A percentile compares a stretch with the other conserved stretches of the same genome.
Evolutionary conservation across 768 basidiomycete genomes (phyloP).

Genomic region (Nidularia sp.): DNA sequence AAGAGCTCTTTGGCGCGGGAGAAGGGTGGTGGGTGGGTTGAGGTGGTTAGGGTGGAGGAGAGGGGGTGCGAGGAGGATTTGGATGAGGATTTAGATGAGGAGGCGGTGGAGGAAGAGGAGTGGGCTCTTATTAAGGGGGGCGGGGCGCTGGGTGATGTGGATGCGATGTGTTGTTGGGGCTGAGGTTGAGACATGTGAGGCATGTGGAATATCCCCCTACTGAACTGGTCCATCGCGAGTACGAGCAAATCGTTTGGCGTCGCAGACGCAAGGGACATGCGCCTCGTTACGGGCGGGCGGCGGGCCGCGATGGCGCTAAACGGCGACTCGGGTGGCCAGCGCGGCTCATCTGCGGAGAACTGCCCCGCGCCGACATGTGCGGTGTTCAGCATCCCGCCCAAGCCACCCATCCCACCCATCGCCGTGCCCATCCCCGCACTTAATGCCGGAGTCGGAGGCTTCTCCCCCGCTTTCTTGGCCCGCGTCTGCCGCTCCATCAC

Average conservation of each 20-base stretch:
- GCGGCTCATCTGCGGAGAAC: slow-evolving; percentile 32
- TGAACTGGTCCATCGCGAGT: slow-evolving; percentile 67
- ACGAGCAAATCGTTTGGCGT: slow-evolving; percentile 49
- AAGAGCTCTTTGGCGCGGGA: slow-evolving; percentile 57
- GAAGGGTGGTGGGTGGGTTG: slow-evolving; percentile 26
- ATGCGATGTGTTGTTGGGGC: not conserved
- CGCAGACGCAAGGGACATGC: slow-evolving; percentile 38
- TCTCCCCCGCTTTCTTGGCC: slow-evolving; percentile 5
- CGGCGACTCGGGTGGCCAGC: slow-evolving; percentile 49
- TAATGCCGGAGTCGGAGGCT: not conserved
- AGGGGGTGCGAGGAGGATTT: slow-evolving; percentile 5
- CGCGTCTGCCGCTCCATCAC: slow-evolving; percentile 26
- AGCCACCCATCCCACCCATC: too few relatives aligned
- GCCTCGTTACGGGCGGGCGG: slow-evolving; percentile 45
- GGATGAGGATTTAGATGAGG: not conserved
- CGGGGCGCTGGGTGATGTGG: slow-evolving; percentile 1
- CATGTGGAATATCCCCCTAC: slow-evolving; percentile 69
- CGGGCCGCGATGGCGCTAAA: slow-evolving; percentile 45
- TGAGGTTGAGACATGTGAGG: slow-evolving; percentile 34
- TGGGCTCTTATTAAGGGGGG: slow-evolving; percentile 2
- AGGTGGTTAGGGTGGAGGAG: slow-evolving; percentile 6
- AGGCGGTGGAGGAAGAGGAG: slow-evolving; percentile 4
- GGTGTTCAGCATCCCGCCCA: not conserved
- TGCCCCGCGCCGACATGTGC: not conserved
- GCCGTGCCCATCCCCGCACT: too few relatives aligned